Evolutionary conservation across 441 rosid genomes (phyloP).

Genomic region (Euphorbia schlechtendalii): DNA sequence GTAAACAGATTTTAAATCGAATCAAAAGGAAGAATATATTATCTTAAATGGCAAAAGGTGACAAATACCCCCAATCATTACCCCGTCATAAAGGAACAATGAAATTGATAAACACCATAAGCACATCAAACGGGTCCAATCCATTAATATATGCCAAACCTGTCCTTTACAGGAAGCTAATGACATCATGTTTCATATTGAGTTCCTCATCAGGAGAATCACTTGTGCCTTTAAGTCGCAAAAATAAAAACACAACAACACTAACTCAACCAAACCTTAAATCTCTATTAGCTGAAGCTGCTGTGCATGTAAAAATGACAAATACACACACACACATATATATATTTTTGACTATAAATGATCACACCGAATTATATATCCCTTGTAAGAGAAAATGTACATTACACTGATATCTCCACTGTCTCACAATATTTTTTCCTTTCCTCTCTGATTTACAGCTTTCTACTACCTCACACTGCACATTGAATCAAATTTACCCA

Average conservation of each 20-base stretch:
- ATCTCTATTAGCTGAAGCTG: not conserved
- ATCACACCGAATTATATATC: not conserved
- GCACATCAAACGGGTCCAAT: not conserved
- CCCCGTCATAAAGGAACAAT: not conserved
- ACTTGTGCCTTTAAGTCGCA: not conserved
- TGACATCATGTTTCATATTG: no score
- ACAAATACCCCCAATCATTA: not conserved
- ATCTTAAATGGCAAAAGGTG: not conserved
- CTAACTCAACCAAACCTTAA: not conserved
- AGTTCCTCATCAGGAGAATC: no score
- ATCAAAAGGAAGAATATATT: no score
- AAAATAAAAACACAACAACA: not conserved
- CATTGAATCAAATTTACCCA: slow-evolving; percentile 10
- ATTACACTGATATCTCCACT: not conserved
- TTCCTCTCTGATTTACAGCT: slow-evolving; percentile 22
- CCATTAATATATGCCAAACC: not conserved
- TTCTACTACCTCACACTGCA: slow-evolving; percentile 3
- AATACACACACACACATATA: not conserved
- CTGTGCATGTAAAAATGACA: not conserved
- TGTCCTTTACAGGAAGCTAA: no score
- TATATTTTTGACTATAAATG: not conserved
- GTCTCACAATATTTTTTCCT: not conserved
- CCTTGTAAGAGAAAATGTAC: not conserved
- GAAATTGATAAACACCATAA: not conserved
- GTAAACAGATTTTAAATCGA: no score